These are phyloP conservation scores for Rhodotorula taiwanensis DNA, from an alignment of 768 basidiomycete genomes.

Conservation along the genomic window DNA sequence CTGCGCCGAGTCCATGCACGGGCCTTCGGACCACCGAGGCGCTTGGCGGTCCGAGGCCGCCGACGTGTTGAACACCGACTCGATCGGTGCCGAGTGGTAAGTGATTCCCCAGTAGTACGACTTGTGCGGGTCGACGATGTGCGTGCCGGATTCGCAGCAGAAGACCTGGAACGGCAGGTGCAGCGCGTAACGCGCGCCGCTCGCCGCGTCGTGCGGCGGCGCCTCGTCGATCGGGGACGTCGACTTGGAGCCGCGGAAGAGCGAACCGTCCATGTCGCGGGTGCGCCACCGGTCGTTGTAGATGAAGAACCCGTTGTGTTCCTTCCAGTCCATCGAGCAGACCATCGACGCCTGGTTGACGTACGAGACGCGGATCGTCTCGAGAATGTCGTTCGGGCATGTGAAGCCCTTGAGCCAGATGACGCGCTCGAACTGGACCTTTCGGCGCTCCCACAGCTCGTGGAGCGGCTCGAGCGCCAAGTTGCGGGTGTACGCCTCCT, in stretches of 20 bases:
- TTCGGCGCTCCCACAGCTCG: constrained; percentile 68
- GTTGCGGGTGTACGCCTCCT: constrained; percentile 91
- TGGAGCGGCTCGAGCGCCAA: constrained; percentile 81
- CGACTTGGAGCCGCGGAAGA: constrained; percentile 93
- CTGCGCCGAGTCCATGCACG: constrained; percentile 91
- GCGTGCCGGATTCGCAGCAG: constrained; percentile 97
- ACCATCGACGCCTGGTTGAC: constrained; percentile 94
- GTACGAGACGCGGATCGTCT: constrained; percentile 83
- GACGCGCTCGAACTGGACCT: constrained; percentile 78
- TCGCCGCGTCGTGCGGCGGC: constrained; percentile 79
- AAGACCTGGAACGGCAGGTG: constrained; percentile 98
- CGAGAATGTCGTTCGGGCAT: constrained; percentile 94
- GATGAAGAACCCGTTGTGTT: constrained; percentile 93
- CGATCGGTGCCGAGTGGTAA: constrained; percentile 67
- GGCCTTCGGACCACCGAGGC: constrained; percentile 64
- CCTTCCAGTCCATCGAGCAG: constrained; percentile 99
- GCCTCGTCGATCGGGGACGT: constrained; percentile 82
- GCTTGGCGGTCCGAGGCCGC: constrained; percentile 52
- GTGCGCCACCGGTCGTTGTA: constrained; percentile 99
- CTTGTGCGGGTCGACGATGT: constrained; percentile 90
- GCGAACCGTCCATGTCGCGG: constrained; percentile 93
- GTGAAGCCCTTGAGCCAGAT: constrained; percentile 99
- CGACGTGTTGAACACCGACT: constrained; percentile 66
- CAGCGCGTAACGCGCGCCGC: constrained; percentile 72
- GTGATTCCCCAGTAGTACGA: constrained; percentile 85